Evolutionary conservation across 768 basidiomycete genomes (phyloP), one percentile per base, ranked within the genome.

Genomic region (Rhodosporidiobolus sp.): DNA sequence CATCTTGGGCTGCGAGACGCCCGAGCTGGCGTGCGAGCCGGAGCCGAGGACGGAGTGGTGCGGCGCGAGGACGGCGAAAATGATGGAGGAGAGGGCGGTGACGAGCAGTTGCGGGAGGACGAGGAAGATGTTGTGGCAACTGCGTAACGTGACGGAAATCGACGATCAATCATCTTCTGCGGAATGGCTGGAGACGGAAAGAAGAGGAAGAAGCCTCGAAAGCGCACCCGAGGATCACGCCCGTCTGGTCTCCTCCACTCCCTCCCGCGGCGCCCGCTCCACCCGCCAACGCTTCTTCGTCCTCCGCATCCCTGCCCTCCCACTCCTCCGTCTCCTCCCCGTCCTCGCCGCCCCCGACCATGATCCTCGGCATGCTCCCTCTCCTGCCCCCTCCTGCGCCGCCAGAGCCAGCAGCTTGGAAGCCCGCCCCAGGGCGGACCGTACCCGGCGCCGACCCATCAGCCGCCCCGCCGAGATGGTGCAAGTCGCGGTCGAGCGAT

Each of bases 51-150:
- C 70, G 20, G 73, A 69, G 59, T 73, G 53, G 30, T 74, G 52
- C 9, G 90, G 88, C 70, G 95, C 94, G 71, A 93, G 84, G 9
- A 96, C 81, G 24, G 90, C 90, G 78, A 98, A 96, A 57, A 97
- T 85, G 72, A 94, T 83, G 17, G 93, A 87, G 1, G 92, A 88
- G 9, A 97, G 80, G 32, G 88, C 92, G 0, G 91, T 94, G 45
- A 94, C 89, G 52, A 98, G 84, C 81, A 97, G 94, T 78, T 98
- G 95, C 0, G 95, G 95, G 12, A 96, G 83, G 69, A 97, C 95
- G 72, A 98, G 84, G 81, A 90, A 95, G 69, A 96, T 86, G 78
- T 96, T 97, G 81, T 97, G 94, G 63, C 97, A 95, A 52, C 95
- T 74, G 69, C 35, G 7, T 12, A 3, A 26, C 12, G 30, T 28